Evolutionary conservation across 2,329 filamentous ascomycete species (phyloP), one percentile per base, ranked within the genome.

Genomic region (Pseudocercospora pini-densiflorae): DNA sequence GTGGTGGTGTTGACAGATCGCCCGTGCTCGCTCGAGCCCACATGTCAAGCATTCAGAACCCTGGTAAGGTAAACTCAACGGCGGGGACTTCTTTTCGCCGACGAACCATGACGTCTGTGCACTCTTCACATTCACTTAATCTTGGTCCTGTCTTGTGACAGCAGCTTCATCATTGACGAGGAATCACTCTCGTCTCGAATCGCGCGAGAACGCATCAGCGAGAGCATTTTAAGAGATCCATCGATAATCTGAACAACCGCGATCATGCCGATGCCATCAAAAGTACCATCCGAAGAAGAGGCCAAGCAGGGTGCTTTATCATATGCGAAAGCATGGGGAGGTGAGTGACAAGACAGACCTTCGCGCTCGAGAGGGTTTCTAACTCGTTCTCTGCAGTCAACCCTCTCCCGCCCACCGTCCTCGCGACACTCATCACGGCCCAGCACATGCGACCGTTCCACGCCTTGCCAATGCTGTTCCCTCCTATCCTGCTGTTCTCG

Each of bases 381-480:
- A n/a, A n/a, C n/a, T n/a, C n/a, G n/a, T n/a, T 1, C 40, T 49
- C 27, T 29, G 29, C 73, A 90, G 89, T 89, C 78, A 88, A 86
- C 66, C 84, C 89, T 8, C 84, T 91, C 33, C 87, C 89, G 1
- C 86, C 89, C 24, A 88, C 86, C 10, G 78, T 89, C 12, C 85
- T 90, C 51, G 89, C 89, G 64, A 89, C 88, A 8, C 81, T 91
- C 51, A 86, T 91, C 71, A 85, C 88, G 47, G 87, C 88, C 10
- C 87, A 90, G 72, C 87, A 90, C 80, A 81, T 86, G 51, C 87
- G 87, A n/a, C 89, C 89, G 7, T 88, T 89, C 77, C 88, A 89
- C 75, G 75, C 82, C 6, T 81, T 91, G 0, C 89, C 89, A 3
- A 88, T 91, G 85, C 78, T 89, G 69, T 91, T 91, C 75, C 86